Evolutionary conservation across 2,329 filamentous ascomycete species (phyloP), one percentile per base, ranked within the genome.

Genomic region (Trichoderma citrinoviride): DNA sequence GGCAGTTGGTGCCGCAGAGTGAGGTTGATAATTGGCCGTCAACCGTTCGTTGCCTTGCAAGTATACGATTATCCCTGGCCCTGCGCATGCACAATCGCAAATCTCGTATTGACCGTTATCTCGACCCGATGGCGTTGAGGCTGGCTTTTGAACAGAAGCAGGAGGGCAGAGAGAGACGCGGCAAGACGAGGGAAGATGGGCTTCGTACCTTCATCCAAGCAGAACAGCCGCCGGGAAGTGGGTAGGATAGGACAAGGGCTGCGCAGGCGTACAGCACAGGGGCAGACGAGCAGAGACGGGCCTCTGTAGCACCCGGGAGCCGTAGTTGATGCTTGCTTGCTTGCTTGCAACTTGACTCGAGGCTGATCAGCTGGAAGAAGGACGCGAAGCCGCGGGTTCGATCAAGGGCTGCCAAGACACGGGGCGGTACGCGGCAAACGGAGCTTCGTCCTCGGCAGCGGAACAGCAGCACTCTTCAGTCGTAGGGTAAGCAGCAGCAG

Each of bases 381-480:
- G 21, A 61, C 57, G 57, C 57, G 57, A 52, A 43, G 46, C 33
- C n/a, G 33, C 14, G 33, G 33, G 10, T 55, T 43, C 29, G 57
- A 37, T 61, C 57, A 50, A 29, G 46, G 46, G 21, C 55, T 47
- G 62, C 62, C 62, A 54, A 65, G 62, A 41, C 21, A 40, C 37
- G 55, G 58, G 33, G 62, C 47, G 40, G 46, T 55, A 37, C 50
- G 47, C 41, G 37, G 46, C 23, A 50, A 37, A 43, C 15, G 21
- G 19, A 49, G 47, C 10, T 7, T 33, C 29, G 29, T 33, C 10
- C 29, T 33, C 29, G 29, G 29, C 29, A 33, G 29, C 7, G 29
- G 8, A 33, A 33, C n/a, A n/a, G n/a, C n/a, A n/a, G 10, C 27
- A 2, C 7, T 7, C 27, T 29, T 29, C 27, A 29, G 27, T 29